A percentile compares a stretch with the other conserved stretches of the same genome.
These are phyloP conservation scores for Fusarium sp. DNA, from an alignment of 2,329 filamentous ascomycete species.

Conservation along the genomic window DNA sequence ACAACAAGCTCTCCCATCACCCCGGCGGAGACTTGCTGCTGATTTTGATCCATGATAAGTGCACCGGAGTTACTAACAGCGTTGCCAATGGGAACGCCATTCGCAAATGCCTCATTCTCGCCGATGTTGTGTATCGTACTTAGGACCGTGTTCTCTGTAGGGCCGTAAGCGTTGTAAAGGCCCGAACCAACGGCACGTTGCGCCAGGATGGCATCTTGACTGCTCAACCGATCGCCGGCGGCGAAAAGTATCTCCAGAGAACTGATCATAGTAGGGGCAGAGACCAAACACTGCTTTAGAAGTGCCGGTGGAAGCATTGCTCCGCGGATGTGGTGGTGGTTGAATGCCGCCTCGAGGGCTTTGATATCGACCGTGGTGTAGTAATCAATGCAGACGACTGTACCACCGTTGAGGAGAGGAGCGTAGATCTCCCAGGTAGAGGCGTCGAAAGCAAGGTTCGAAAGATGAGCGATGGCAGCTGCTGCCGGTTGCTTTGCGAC, in stretches of 20 bases:
- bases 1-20: conserved; percentile 44
- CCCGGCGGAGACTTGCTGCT: conserved; percentile 32
- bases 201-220: no score
- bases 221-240: no score
- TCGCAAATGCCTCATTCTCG: not conserved
- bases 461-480: not conserved
- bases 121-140: conserved; percentile 27
- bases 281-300: no score
- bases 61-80: conserved; percentile 39
- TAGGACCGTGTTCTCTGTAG: conserved; percentile 29
- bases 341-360: no score
- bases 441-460: not conserved
- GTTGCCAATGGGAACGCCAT: conserved; percentile 40
- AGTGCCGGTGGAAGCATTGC: no score
- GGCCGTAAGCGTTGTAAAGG: conserved; percentile 21
- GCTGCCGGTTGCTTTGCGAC: not conserved
- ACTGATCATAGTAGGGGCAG: no score
- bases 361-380: no score
- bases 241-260: no score
- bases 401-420: not conserved
- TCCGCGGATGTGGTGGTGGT: no score
- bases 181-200: no score
- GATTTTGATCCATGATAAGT: conserved; percentile 27
- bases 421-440: not conserved
- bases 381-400: no score